A percentile compares a stretch with the other conserved stretches of the same genome.
phyloP scores from a whole-genome alignment of 129 eudicot species.

The Heracleum sosnowskyi region DNA sequence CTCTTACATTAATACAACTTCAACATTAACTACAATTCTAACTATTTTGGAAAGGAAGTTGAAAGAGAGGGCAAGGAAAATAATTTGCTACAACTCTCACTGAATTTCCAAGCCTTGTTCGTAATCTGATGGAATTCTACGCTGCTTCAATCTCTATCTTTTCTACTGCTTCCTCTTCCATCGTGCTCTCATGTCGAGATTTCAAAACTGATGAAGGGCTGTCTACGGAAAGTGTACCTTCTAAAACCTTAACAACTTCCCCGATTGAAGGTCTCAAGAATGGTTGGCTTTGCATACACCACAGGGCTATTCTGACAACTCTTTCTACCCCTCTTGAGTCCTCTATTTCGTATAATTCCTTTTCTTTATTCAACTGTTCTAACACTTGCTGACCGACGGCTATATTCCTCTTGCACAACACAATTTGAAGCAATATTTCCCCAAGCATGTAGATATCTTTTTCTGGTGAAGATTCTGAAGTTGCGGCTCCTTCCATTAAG shows the following conservation, averaged over 20 bases:
- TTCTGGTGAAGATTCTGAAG: slow-evolving; percentile 50
- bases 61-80: not conserved
- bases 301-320: slow-evolving; percentile 54
- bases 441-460: slow-evolving; percentile 63
- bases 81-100: not conserved
- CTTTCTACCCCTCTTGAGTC: slow-evolving; percentile 46
- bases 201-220: slow-evolving; percentile 50
- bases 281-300: slow-evolving; percentile 81
- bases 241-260: slow-evolving; percentile 71
- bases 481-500: slow-evolving; percentile 24
- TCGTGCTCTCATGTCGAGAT: slow-evolving; percentile 16
- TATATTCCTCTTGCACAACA: slow-evolving; percentile 32
- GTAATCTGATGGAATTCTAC: not conserved
- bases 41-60: not conserved
- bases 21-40: not conserved
- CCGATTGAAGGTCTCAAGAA: slow-evolving; percentile 68
- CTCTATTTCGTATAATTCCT: slow-evolving; percentile 23
- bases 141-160: slow-evolving; percentile 34
- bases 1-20: slow-evolving; percentile 3
- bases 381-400: slow-evolving; percentile 29
- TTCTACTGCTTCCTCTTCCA: slow-evolving; percentile 17
- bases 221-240: slow-evolving; percentile 69
- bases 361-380: slow-evolving; percentile 25
- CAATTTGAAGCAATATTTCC: slow-evolving; percentile 50
- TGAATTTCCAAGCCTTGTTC: not conserved